Evolutionary conservation across 2,329 filamentous ascomycete genomes (phyloP).

Genomic region (Talaromyces marneffei): DNA sequence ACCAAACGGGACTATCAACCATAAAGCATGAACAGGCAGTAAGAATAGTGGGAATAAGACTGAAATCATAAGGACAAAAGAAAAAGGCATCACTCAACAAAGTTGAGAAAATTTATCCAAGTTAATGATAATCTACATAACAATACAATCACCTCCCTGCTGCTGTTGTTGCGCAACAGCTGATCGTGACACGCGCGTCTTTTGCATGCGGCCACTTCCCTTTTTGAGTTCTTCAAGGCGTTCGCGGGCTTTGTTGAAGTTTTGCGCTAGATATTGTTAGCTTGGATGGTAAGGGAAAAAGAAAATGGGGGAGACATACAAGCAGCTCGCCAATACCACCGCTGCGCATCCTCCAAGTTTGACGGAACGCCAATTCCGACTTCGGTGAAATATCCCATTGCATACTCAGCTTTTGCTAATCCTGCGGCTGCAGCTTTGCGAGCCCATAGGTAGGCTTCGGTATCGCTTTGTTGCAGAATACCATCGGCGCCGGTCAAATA

Average conservation of each 20-base stretch:
- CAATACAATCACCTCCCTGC: constrained; percentile 70
- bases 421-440: constrained; percentile 85
- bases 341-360: constrained; percentile 89
- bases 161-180: constrained; percentile 76
- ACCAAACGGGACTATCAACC: neutral
- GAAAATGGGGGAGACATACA: constrained; percentile 56
- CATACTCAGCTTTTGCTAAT: constrained; percentile 90
- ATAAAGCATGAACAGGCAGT: neutral
- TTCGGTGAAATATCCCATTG: constrained; percentile 97
- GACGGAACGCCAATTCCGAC: constrained; percentile 82
- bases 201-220: constrained; percentile 65
- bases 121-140: constrained; percentile 58
- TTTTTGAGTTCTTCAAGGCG: constrained; percentile 86
- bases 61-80: neutral
- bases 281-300: neutral
- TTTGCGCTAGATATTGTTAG: constrained; percentile 60
- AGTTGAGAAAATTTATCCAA: neutral
- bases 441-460: constrained; percentile 95
- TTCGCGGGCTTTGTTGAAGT: constrained; percentile 88
- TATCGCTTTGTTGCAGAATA: constrained; percentile 85
- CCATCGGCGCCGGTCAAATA: constrained; percentile 88
- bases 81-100: neutral
- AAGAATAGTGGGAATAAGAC: neutral
- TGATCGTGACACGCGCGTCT: constrained; percentile 73
- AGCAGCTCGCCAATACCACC: constrained; percentile 96